These are phyloP conservation scores for Lepraria neglecta DNA, from an alignment of 495 filamentous ascomycete species.

Conservation along the genomic window DNA sequence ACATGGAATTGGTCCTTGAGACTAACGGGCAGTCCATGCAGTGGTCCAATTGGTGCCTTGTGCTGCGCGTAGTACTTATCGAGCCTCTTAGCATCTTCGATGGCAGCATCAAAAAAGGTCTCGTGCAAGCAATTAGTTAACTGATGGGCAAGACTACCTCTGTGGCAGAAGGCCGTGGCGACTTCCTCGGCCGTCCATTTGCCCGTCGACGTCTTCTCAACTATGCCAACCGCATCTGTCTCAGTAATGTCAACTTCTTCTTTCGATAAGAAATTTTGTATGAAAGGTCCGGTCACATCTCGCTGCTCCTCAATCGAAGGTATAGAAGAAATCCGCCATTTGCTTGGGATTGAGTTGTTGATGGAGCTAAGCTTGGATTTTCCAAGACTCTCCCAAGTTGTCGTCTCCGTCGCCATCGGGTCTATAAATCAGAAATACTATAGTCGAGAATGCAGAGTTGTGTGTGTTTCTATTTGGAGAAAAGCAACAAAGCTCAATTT, in stretches of 20 bases:
- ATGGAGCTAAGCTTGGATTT: constrained; percentile 49
- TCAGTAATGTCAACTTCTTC: constrained; percentile 54
- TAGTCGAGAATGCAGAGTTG: background rate
- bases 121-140: constrained; percentile 58
- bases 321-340: constrained; percentile 49
- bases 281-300: constrained; percentile 57
- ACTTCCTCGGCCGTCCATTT: constrained; percentile 47
- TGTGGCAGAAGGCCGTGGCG: constrained; percentile 50
- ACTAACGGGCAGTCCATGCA: constrained; percentile 61
- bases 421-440: background rate
- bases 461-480: background rate
- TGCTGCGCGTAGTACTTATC: constrained; percentile 50
- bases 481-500: background rate
- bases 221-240: constrained; percentile 46
- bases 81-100: constrained; percentile 51
- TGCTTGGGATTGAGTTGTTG: constrained; percentile 47
- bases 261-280: constrained; percentile 49
- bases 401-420: constrained; percentile 18
- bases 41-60: constrained; percentile 45
- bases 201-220: constrained; percentile 41
- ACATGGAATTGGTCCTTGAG: constrained; percentile 70
- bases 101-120: constrained; percentile 55
- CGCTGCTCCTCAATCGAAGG: constrained; percentile 46
- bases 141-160: constrained; percentile 53
- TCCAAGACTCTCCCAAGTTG: constrained; percentile 41